phyloP scores from a whole-genome alignment of 2,329 filamentous ascomycete genomes.

The Juglanconis juglandina region DNA sequence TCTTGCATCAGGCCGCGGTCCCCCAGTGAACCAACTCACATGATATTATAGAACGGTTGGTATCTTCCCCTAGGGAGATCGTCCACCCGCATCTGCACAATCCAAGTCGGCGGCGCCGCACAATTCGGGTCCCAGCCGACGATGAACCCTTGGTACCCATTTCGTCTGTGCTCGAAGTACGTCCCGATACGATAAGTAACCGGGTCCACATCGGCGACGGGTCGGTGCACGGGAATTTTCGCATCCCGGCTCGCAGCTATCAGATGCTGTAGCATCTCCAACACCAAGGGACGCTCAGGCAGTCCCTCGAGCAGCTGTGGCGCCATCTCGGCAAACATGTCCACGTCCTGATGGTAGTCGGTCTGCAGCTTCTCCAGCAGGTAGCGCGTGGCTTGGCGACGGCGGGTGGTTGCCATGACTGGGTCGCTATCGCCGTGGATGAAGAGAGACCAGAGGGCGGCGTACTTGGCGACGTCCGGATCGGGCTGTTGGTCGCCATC shows the following conservation, averaged over 20 bases:
- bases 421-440: constrained; percentile 12
- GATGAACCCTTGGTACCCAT: constrained; percentile 59
- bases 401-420: not conserved
- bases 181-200: constrained; percentile 51
- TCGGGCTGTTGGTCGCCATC: not conserved
- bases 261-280: not conserved
- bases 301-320: not conserved
- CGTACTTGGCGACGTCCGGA: constrained; percentile 18
- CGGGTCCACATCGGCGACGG: not conserved
- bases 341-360: constrained; percentile 19
- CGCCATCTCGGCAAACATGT: not conserved
- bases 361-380: constrained; percentile 13
- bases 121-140: constrained; percentile 54
- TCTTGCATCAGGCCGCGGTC: not conserved
- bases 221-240: not conserved
- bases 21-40: constrained; percentile 30
- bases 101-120: constrained; percentile 53
- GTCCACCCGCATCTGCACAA: constrained; percentile 59
- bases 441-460: constrained; percentile 17
- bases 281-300: not conserved
- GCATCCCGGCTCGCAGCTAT: not conserved
- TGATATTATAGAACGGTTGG: constrained; percentile 65
- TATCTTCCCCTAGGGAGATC: constrained; percentile 50
- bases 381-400: constrained; percentile 5
- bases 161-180: constrained; percentile 59